Evolutionary conservation across 148 eudicot genomes (phyloP).

Genomic region (Vaccinium myrtillus): DNA sequence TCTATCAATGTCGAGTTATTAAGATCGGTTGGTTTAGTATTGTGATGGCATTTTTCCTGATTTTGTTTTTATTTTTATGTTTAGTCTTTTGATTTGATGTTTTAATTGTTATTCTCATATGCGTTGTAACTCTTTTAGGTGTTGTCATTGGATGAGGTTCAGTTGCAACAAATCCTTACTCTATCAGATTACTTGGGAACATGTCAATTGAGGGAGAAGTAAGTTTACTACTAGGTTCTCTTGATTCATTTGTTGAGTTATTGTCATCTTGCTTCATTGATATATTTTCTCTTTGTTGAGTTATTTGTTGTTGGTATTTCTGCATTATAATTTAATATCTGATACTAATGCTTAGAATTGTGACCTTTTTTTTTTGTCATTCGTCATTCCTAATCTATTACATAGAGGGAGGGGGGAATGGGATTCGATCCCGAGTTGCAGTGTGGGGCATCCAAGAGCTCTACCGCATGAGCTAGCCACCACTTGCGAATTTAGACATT

Average conservation of each 20-base stretch:
- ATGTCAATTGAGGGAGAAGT: conserved; percentile 79
- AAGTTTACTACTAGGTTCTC: conserved; percentile 26
- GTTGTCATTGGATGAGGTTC: conserved; percentile 64
- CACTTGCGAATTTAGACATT: not conserved
- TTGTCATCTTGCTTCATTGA: not conserved
- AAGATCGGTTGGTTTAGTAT: conserved; percentile 52
- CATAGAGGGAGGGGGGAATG: too few species aligned
- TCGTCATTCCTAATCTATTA: too few species aligned
- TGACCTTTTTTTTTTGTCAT: too few species aligned
- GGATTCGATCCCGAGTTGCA: too few species aligned
- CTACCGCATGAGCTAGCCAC: too few species aligned
- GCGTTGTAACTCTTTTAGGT: conserved; percentile 42
- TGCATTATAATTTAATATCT: not conserved
- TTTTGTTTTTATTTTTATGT: not conserved
- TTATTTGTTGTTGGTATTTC: not conserved
- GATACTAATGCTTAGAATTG: not conserved
- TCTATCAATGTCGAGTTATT: conserved; percentile 52
- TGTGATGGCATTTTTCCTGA: conserved; percentile 14
- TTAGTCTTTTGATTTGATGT: conserved; percentile 11
- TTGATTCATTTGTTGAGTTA: not conserved
- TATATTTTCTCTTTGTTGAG: not conserved
- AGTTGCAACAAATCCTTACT: conserved; percentile 59
- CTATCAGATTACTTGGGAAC: conserved; percentile 63
- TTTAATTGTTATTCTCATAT: conserved; percentile 4
- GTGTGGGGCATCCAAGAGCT: too few species aligned